Evolutionary conservation across 2,329 filamentous ascomycete species (phyloP), one percentile per base, ranked within the genome.

Genomic region (Colletotrichum musae): DNA sequence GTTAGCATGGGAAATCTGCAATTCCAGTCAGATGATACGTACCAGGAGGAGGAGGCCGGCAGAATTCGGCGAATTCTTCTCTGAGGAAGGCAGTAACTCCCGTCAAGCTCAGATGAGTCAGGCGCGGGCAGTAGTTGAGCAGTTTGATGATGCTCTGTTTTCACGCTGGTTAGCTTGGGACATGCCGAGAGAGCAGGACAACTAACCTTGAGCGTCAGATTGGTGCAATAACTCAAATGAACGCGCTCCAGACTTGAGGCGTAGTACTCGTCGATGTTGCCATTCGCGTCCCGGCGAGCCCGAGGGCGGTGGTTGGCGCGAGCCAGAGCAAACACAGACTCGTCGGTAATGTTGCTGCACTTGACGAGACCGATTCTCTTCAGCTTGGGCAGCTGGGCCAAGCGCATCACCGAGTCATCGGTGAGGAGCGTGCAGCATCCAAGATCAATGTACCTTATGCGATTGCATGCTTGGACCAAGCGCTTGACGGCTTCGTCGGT

Each of bases 341-440:
- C 88, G 77, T 99, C 94, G 0, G 96, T 98, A 74, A 99, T 97
- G 65, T 88, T 89, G 70, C 90, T 90, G 77, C 96, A 99, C 80
- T 99, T 99, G 62, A 99, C 96, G 61, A 99, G 83, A 1, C 96
- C 96, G 70, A 99, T 97, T 45, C 96, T 88, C 84, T 97, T 95
- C 61, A 99, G 85, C 80, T 99, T 99, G 3, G 96, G 96, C 6
- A 99, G 87, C 15, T 89, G 89, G 5, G 96, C 95, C 45, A 99
- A 85, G 72, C 94, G 92, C 71, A 88, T 92, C 16, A 99, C 92
- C 24, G 95, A 98, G 12, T 88, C 86, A 75, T 99, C 96, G 0
- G 96, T 98, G 70, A 99, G 84, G 74, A 94, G 91, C 15, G 88
- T 89, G 80, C 96, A 99, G 82, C 96, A 98, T n/a, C 96, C 96